Evolutionary conservation across 208 protist genomes (phyloP), one percentile per base, ranked within the genome.

Genomic region (Wallacemonas sp.): DNA sequence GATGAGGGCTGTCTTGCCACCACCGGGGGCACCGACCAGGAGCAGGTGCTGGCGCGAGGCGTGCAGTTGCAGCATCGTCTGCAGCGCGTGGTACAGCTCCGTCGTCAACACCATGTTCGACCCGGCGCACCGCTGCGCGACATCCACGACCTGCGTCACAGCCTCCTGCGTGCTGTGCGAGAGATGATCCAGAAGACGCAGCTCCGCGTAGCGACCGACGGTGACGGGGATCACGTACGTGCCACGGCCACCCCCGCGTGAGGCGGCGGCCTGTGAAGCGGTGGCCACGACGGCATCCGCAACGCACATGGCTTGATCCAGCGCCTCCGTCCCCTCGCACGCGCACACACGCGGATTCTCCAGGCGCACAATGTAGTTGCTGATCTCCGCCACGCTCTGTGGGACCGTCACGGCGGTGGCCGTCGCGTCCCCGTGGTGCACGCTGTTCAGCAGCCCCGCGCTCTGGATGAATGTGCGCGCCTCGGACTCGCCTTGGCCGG

Each of bases 1-100:
- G 3, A 87, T 74, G 60, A 98, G 57, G 1, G 76, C 76, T 23
- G 87, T 93, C 76, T 98, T 98, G 39, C 96, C 96, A 58, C 80
- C 85, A 38, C 96, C 96, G 26, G 87, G 87, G 2, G 78, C 70
- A 11, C 96, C 96, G 17, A 97, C 56, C 4, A 98, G 63, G 64
- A 87, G 83, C 33, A 96, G 78, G 75, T 97, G 92, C 57, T 78
- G 75, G 21, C 89, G 74, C 14, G 76, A 74, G 52, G 80, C 78
- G 74, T 92, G 86, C 16, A 85, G 49, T 52, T 92, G 86, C 29
- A 92, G 73, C 86, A 92, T 89, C 39, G 78, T 73, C 70, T 92
- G 86, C 61, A 92, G 47, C 8, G 87, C 65, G 70, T 89, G 77
- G 63, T 79, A 77, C 57, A 87, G 86, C 54, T 72, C 82, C 23